Conservation (phyloP, 305 asterid genomes). For the Solanum hybrid region DNA sequence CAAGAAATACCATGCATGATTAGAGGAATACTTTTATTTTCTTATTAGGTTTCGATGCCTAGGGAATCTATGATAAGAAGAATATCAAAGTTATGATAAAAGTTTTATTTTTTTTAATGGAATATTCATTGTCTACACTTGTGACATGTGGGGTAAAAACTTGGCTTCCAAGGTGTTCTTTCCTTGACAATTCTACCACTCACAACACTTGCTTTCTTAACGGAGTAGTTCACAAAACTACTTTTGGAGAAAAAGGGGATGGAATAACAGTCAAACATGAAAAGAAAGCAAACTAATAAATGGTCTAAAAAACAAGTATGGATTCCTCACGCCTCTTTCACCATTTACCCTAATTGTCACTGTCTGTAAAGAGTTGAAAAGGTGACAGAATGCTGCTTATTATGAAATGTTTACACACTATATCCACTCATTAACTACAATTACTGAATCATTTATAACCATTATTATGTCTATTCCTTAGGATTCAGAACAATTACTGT, state of each 20-base stretch:
- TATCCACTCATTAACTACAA: neutral
- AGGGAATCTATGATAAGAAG: neutral
- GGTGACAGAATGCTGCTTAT: neutral
- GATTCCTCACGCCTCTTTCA: neutral
- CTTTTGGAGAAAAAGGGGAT: neutral
- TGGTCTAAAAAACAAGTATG: neutral
- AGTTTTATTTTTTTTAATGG: neutral
- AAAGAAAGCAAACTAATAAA: neutral
- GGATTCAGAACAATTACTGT: neutral
- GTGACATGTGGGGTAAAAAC: slow-evolving; percentile 3
- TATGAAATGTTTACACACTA: neutral
- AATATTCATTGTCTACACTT: neutral
- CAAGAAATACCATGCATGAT: neutral
- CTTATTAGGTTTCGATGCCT: neutral
- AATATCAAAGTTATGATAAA: neutral
- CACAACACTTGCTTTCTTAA: neutral
- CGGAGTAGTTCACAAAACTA: neutral
- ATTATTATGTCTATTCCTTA: neutral
- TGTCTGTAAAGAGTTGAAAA: neutral
- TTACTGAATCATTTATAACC: neutral
- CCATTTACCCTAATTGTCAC: neutral
- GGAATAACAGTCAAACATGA: slow-evolving; percentile 3
- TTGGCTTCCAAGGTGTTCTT: slow-evolving; percentile 14
- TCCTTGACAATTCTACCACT: slow-evolving; percentile 1
- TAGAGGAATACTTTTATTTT: neutral